Conservation (phyloP, 179 eudicot genomes). For the Silene vulgaris region DNA sequence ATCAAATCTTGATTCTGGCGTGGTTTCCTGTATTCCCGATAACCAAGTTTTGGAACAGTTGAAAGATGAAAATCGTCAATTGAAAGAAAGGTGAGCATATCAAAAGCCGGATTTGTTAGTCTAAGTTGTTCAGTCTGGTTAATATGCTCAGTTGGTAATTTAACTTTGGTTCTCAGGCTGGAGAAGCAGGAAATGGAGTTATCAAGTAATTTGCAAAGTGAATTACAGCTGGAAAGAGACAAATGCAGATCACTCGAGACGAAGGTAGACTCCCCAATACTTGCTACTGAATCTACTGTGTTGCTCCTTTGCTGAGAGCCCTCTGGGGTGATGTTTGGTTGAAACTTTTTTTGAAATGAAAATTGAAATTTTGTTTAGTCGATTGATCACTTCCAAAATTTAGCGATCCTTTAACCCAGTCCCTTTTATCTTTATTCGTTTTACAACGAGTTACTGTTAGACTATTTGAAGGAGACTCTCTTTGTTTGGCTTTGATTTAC, state of each 20-base stretch:
- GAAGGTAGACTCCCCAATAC: constrained; percentile 35
- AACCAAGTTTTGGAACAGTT: constrained; percentile 35
- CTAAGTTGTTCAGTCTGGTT: not conserved
- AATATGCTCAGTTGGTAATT: not conserved
- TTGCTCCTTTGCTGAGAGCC: not conserved
- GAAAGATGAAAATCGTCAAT: constrained; percentile 51
- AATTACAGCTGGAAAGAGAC: constrained; percentile 47
- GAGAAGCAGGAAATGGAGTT: constrained; percentile 44
- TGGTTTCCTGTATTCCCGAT: constrained; percentile 23
- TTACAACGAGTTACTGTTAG: not conserved
- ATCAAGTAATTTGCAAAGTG: constrained; percentile 40
- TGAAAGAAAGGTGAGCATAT: constrained; percentile 45
- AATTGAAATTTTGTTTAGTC: no score
- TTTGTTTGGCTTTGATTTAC: not conserved
- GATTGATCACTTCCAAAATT: no score
- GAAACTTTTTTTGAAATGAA: no score
- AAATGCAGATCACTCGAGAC: constrained; percentile 47
- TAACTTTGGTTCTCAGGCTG: constrained; percentile 37
- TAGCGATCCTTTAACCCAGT: not conserved
- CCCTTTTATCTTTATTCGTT: not conserved
- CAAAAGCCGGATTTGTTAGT: not conserved
- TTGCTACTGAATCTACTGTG: not conserved
- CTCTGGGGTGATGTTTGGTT: not conserved
- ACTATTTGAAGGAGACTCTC: not conserved
- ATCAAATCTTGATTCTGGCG: constrained; percentile 25